A percentile compares a stretch with the other conserved stretches of the same genome.
Evolutionary conservation across 2,329 filamentous ascomycete genomes (phyloP).

Genomic region (Penicillium sp.): DNA sequence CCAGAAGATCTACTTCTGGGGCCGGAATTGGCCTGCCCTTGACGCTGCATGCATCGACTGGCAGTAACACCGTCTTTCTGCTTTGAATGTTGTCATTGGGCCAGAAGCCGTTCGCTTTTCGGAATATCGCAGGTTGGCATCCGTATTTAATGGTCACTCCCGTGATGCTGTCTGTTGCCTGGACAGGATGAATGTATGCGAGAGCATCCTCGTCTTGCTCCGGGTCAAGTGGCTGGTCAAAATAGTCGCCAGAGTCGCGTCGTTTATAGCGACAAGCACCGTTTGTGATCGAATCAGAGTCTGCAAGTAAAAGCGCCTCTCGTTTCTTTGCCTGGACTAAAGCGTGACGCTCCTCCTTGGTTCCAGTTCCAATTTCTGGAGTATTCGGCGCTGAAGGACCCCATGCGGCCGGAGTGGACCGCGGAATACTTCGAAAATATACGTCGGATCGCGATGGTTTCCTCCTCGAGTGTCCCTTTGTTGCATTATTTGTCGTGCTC

Average conservation of each 20-base stretch:
- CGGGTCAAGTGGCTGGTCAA: constrained; percentile 32
- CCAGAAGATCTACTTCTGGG: constrained; percentile 31
- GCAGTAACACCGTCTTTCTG: constrained; percentile 77
- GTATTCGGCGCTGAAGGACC: constrained; percentile 41
- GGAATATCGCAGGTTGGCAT: constrained; percentile 78
- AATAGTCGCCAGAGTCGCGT: constrained; percentile 46
- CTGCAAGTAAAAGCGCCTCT: constrained; percentile 48
- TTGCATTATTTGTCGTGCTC: constrained; percentile 29
- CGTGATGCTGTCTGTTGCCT: constrained; percentile 81
- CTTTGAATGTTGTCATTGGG: constrained; percentile 87
- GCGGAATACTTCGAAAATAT: constrained; percentile 30
- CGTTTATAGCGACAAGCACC: constrained; percentile 47
- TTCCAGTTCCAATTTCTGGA: constrained; percentile 40
- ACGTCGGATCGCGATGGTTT: constrained; percentile 43
- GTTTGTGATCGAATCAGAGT: constrained; percentile 42
- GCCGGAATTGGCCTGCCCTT: constrained; percentile 65
- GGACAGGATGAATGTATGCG: constrained; percentile 87
- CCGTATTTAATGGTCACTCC: constrained; percentile 89
- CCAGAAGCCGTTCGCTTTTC: constrained; percentile 92
- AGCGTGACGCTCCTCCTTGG: constrained; percentile 48
- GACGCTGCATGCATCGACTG: constrained; percentile 84
- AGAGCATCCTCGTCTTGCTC: constrained; percentile 72
- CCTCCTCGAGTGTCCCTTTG: constrained; percentile 33
- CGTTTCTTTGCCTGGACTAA: constrained; percentile 52
- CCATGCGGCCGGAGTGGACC: constrained; percentile 39